Evolutionary conservation across 1,284 basidiomycete genomes (phyloP).

Genomic region (Rhodotorula sp.): DNA sequence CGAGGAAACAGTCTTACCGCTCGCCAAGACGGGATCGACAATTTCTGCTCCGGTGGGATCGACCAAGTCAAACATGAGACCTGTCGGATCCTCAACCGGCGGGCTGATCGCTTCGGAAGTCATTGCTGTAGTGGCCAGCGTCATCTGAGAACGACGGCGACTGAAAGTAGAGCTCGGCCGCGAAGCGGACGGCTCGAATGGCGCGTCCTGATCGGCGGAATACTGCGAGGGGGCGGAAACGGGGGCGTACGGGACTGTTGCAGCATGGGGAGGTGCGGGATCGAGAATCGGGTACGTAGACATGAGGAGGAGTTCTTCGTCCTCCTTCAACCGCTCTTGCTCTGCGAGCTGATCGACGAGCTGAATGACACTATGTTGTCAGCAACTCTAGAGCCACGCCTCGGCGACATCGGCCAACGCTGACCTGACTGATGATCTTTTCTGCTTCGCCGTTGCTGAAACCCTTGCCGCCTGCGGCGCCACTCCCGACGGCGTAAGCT

Average conservation of each 20-base stretch:
- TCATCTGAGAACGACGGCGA: neutral
- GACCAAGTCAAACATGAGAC: conserved; percentile 8
- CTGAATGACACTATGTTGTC: neutral
- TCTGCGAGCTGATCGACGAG: conserved; percentile 35
- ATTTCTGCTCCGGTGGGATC: conserved; percentile 25
- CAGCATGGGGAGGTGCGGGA: neutral
- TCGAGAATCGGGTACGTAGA: conserved; percentile 1
- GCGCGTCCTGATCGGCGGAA: neutral
- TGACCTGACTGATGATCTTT: conserved; percentile 35
- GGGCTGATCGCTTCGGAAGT: neutral
- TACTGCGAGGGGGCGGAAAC: neutral
- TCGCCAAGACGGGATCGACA: conserved; percentile 32
- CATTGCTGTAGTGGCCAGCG: neutral
- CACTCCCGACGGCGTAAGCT: conserved; percentile 21
- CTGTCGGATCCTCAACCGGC: neutral
- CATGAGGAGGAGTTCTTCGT: conserved; percentile 22
- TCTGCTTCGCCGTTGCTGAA: conserved; percentile 35
- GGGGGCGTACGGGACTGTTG: conserved; percentile 9
- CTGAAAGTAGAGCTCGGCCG: conserved; percentile 4
- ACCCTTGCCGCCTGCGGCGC: conserved; percentile 7
- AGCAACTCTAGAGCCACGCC: neutral
- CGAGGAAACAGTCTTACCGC: conserved; percentile 5
- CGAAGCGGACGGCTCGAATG: conserved; percentile 8
- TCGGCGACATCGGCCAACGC: neutral
- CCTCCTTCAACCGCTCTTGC: conserved; percentile 31